Evolutionary conservation across 2,329 filamentous ascomycete species (phyloP), one percentile per base, ranked within the genome.

Genomic region (Sarocladium strictum): DNA sequence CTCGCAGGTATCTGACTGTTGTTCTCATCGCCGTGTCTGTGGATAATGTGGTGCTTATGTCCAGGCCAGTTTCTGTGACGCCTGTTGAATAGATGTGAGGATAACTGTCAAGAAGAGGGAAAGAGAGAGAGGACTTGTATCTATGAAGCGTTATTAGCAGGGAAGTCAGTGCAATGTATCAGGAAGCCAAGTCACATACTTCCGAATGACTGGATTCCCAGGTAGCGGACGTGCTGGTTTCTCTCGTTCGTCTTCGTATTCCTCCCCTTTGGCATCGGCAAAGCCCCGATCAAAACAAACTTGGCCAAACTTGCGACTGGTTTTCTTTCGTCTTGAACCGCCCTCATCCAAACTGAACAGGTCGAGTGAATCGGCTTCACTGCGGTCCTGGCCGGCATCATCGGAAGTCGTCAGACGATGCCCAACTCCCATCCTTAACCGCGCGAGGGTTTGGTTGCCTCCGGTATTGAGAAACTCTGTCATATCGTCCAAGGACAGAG

Each of bases 61-160:
- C 63, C 56, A 76, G 62, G 23, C 61, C 61, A 2, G 65, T 57
- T 56, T 71, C 60, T 53, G 63, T 64, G 52, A 66, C 61, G 2
- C 67, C 66, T 53, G 76, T 70, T 17, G 76, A 66, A 67, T 92
- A 90, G 54, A 97, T 86, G 27, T 75, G 73, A 1, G 94, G 94
- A 65, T 89, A 97, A 67, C 90, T 96, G 65, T 94, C 85, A 32
- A 96, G 78, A 26, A 92, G 65, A 1, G 93, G 91, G 64, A 91
- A 94, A 1, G 79, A 73, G 7, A 93, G 75, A 2, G 70, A 45
- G 9, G 76, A 72, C 55, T 76, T 71, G 62, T 81, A 84, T 27
- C 67, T 70, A 23, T 43, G 11, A 49, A 27, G 29, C 32, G 19
- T 29, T 19, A 40, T 58, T 19, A 57, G 56, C 24, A 27, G 15